Evolutionary conservation across 2,329 filamentous ascomycete genomes (phyloP), one percentile per base, ranked within the genome.

Genomic region (Stagonosporopsis cucurbitacearum): DNA sequence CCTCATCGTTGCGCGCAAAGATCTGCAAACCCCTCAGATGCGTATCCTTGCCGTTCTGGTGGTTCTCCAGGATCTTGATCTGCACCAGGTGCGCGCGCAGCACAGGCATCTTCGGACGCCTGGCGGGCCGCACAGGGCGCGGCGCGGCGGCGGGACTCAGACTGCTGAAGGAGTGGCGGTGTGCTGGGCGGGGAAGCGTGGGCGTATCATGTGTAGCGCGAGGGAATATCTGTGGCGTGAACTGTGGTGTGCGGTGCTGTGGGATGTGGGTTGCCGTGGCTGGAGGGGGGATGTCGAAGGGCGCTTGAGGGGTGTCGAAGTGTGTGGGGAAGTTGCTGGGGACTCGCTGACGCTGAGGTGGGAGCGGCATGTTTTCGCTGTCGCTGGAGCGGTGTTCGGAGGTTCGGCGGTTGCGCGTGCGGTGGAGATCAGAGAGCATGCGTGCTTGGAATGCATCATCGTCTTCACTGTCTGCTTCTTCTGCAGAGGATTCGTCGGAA

Each of bases 11-110:
- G 47, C 72, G 65, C 3, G 85, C 83, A 69, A 88, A 99, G 9
- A 98, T 89, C 78, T 96, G 96, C 75, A 99, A 84, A 2, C 92
- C 94, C 15, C 95, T 85, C 22, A 99, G 84, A 80, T 99, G 95
- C n/a, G 95, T 99, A 74, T 99, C 95, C 75, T 99, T 99, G 62
- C 95, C 95, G 74, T 99, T 99, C 78, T 99, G 95, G 75, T 99
- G 95, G 71, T 99, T 99, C 78, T 98, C 95, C 47, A 94, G 84
- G 44, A 99, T 88, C 64, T 90, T 88, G 69, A 98, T 88, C 75
- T 98, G 93, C 25, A 99, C 83, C 26, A 98, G 86, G 78, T 94
- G 96, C 15, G 91, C 92, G 57, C 93, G 87, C 17, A 98, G 84
- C 1, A 93, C 90, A 66, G 80, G 80, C 88, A 89, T 36, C 84